Base-by-base conservation (phyloP, 495 filamentous ascomycete species). In the Xylaria acuta region DNA sequence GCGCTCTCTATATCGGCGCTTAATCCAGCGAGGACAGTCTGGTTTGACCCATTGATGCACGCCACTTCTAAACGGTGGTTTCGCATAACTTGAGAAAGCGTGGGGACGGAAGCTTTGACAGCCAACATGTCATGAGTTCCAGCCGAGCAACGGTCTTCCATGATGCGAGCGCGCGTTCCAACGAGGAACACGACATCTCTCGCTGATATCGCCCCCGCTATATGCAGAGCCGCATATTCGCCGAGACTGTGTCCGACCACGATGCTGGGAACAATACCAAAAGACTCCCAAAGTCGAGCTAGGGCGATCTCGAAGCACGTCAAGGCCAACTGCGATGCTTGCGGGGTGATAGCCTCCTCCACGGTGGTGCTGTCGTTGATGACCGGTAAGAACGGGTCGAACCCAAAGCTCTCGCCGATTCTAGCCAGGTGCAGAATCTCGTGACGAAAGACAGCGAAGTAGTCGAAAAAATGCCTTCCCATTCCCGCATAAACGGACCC, bases 351-450 rank as follows among this genome's bases (percentile, higher is more conserved):
- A 32, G 22, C 51, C 6, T 69, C 66, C 18, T 30, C 47, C 7
- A 36, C 60, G 9, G 11, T 43, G 5, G 36, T 16, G 7, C 0
- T 59, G 5, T 51, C 51, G 5, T 58, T 32, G 45, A 93, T 78
- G 7, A 92, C 77, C 27, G 84, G 79, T 14, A 89, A 62, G 58
- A 89, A 84, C 5, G 86, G 84, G 49, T 85, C 86, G 58, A 90
- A 86, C 12, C 84, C 89, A 62, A 89, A 90, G 43, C 86, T 84
- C 32, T 82, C 78, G 36, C 83, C 87, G 51, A 91, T 86, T 36
- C 84, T 79, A 70, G 93, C 85, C 40, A 92, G 84, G 43, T 88
- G 84, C 49, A 87, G 81, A 47, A 94, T 87, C 41, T 87, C 83
- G 8, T 81, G 75, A 43, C 86, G 85, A 84, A 92, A 93, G 5